phyloP scores from a whole-genome alignment of 495 filamentous ascomycete species.

The Parathielavia appendiculata region DNA sequence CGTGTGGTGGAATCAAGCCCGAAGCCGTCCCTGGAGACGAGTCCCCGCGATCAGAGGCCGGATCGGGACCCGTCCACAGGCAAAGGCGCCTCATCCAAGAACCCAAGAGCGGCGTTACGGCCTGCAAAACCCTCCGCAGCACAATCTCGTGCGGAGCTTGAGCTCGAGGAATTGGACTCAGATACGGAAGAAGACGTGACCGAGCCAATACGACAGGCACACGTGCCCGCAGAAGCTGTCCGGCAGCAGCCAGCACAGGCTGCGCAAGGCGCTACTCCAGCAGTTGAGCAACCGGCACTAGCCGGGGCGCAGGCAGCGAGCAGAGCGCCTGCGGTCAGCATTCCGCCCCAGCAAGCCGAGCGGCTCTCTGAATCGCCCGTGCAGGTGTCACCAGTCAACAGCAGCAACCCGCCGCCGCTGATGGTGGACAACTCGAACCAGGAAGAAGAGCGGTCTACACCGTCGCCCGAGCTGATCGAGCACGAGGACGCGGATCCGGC shows the following conservation, averaged over 20 bases:
- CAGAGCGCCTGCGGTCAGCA: conserved; percentile 13
- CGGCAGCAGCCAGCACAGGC: not conserved
- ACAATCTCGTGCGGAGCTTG: conserved; percentile 43
- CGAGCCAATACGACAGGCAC: conserved; percentile 23
- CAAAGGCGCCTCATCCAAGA: conserved; percentile 29
- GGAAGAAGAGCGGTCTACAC: conserved; percentile 57
- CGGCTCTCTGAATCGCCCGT: conserved; percentile 73
- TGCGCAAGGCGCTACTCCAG: conserved; percentile 26
- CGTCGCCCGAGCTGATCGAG: conserved; percentile 62
- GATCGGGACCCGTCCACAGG: conserved; percentile 20
- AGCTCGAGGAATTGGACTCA: conserved; percentile 42
- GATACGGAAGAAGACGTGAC: conserved; percentile 35
- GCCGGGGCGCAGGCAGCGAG: conserved; percentile 21
- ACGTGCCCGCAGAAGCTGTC: conserved; percentile 10
- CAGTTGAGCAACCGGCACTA: conserved; percentile 23
- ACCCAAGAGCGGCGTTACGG: conserved; percentile 37
- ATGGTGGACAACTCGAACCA: conserved; percentile 62
- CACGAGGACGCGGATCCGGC: conserved; percentile 35
- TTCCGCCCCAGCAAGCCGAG: conserved; percentile 33
- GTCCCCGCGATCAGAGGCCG: conserved; percentile 32
- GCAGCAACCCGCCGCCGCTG: conserved; percentile 52
- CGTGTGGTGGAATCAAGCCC: conserved; percentile 56
- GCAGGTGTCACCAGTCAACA: conserved; percentile 55
- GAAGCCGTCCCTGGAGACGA: conserved; percentile 36
- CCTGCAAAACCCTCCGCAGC: conserved; percentile 51